These are phyloP conservation scores for Mollisia scopiformis DNA, from an alignment of 2,329 filamentous ascomycete species.

Conservation along the genomic window DNA sequence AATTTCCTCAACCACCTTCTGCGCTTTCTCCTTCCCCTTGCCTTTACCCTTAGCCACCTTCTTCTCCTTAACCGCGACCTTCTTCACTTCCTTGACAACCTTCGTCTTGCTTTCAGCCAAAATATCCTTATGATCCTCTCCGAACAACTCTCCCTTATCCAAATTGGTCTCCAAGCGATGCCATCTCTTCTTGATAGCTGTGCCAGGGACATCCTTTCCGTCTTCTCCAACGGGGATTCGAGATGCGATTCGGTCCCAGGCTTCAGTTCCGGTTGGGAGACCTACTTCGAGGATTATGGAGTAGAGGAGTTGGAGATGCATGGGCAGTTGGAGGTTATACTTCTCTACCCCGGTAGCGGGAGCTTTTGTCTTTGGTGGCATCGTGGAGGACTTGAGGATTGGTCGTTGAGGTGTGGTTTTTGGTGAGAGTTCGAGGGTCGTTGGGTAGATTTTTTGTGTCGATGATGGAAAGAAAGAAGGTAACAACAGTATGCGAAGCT, in stretches of 20 bases:
- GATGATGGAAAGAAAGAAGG: too few species aligned
- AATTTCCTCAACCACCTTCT: background rate
- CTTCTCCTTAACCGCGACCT: background rate
- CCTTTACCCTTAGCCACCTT: background rate
- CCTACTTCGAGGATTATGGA: background rate
- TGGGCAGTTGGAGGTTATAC: too few species aligned
- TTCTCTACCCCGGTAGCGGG: background rate
- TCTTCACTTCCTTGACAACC: background rate
- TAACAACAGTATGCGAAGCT: too few species aligned
- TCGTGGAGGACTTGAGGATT: background rate
- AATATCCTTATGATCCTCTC: background rate
- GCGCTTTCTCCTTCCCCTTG: too few species aligned
- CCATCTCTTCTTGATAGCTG: background rate
- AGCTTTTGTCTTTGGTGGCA: background rate
- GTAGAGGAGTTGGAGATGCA: background rate
- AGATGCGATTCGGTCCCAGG: background rate
- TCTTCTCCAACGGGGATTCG: background rate
- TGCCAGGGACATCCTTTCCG: too few species aligned
- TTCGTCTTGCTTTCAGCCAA: background rate
- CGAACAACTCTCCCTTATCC: background rate
- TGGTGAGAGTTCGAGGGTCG: too few species aligned
- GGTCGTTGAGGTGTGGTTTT: too few species aligned
- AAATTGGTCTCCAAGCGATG: background rate
- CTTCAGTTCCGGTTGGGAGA: background rate
- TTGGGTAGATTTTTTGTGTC: too few species aligned